A percentile compares a stretch with the other conserved stretches of the same genome.
Conservation (phyloP, 1,139 yeast species). For the Candida neerlandica region DNA sequence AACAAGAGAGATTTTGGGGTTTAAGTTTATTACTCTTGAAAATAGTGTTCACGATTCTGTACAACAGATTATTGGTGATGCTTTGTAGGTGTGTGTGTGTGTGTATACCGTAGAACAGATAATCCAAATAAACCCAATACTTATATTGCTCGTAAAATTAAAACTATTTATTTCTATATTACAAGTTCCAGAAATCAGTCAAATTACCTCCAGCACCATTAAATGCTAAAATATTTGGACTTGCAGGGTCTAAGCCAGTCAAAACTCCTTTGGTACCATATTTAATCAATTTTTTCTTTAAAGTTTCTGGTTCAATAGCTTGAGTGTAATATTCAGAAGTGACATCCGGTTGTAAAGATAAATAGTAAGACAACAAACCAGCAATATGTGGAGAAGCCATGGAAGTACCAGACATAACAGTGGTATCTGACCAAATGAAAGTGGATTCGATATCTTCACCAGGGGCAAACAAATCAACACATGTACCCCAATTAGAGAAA, state of each 20-base stretch:
- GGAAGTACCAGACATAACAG: conserved; percentile 91
- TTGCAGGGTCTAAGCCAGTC: conserved; percentile 61
- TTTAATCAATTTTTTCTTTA: conserved; percentile 83
- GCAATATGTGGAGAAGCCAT: conserved; percentile 99
- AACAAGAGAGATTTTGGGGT: conserved; percentile 34
- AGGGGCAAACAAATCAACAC: conserved; percentile 87
- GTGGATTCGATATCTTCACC: conserved; percentile 81
- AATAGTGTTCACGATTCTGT: conserved; percentile 41
- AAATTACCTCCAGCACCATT: conserved; percentile 92
- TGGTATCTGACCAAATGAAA: conserved; percentile 74
- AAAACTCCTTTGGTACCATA: conserved; percentile 75
- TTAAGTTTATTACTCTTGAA: conserved; percentile 35
- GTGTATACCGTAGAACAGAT: no score
- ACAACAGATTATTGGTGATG: background rate
- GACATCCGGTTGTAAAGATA: conserved; percentile 86
- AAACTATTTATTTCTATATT: conserved; percentile 11
- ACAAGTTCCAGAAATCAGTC: conserved; percentile 62
- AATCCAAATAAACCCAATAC: no score
- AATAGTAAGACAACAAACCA: conserved; percentile 85
- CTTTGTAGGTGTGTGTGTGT: background rate
- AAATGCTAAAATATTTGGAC: conserved; percentile 86
- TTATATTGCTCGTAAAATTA: background rate
- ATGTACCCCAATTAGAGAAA: conserved; percentile 80
- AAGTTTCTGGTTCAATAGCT: conserved; percentile 77
- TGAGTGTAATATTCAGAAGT: conserved; percentile 69